Base-by-base conservation (phyloP, 2,329 filamentous ascomycete genomes). In the Ophiobolus disseminans region DNA sequence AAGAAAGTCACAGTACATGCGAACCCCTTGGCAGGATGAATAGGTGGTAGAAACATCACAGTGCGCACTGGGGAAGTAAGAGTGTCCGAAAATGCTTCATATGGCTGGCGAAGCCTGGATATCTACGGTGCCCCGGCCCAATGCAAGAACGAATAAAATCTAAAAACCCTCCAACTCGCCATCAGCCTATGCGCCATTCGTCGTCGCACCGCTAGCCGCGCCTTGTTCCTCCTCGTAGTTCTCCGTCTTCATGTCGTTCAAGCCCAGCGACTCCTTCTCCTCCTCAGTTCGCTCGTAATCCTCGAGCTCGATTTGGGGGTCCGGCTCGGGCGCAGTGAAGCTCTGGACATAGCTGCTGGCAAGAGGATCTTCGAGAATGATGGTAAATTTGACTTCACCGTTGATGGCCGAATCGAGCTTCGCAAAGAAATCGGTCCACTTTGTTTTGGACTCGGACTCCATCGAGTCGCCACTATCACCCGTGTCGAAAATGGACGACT, bases 281-380 rank as follows among this genome's bases (percentile, higher is more conserved):
- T 97, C 90, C 0, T 88, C 86, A 0, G 93, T 96, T 52, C 94
- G 83, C 50, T 89, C 84, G 72, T 99, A 99, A 22, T 90, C 88
- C 75, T 90, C 89, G 2, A 84, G 81, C 48, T 82, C 85, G 69
- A 99, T 88, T 75, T 94, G 88, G 13, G 87, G 87, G 68, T 99
- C 94, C 2, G 89, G 87, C 58, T 91, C 88, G 19, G 91, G 86
- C 4, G 86, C 89, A 40, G 80, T 84, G 51, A 96, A 81, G 65
- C 92, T 90, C 77, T 99, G 94, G 36, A 99, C 89, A 69, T 96
- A 99, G 68, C 91, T 96, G 72, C 89, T 90, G 9, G 92, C 94
- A 55, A 97, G 78, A 0, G 94, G 94, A 70, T 99, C 94, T 54
- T 87, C 85, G 26, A 99, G 82, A 4, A 94, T 82, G 48, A 97